Base-by-base conservation (phyloP, 768 basidiomycete species). In the Hygrophorus russula region DNA sequence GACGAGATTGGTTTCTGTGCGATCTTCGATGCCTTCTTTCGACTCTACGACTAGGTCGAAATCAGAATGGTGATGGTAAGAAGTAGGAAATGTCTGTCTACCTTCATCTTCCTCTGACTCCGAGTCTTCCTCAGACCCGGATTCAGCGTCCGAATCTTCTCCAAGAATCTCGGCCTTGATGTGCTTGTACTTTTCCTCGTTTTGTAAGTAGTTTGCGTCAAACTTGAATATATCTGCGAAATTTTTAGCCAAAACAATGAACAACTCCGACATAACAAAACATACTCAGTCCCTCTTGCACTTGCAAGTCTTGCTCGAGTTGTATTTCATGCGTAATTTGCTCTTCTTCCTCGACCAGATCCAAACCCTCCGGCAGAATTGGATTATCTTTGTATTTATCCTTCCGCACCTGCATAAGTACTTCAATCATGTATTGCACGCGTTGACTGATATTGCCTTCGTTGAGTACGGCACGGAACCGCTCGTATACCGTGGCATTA, bases 351-450 rank as follows among this genome's bases (percentile, higher is more conserved):
- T 97, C 92, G 1, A 99, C 96, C 27, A 99, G 65, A 58, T 99
- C 96, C 56, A 99, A 60, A 0, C 94, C 96, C 55, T 98, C 96
- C 2, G 89, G 82, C 32, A 98, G 60, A 50, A 91, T 79, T 13
- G 93, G 93, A 59, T 99, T 98, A 57, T 98, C 96, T 72, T 98
- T 98, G 72, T 89, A 98, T 63, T 91, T 93, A 70, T 99, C 96
- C 68, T 96, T 97, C 52, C 96, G 74, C 6, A 96, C 89, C 64
- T 98, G 96, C 89, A 99, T 98, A 37, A 98, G 71, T 2, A 98
- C 96, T 65, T 98, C 96, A 52, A 99, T 90, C 96, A 97, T 97
- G 64, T 97, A 99, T 58, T 98, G 96, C 20, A 94, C 89, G 52
- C 96, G 80, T 53, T 98, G 92, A 55, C 88, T 92, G 61, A 99